These are phyloP conservation scores for Melampsora occidentalis DNA, from an alignment of 1,284 basidiomycete genomes.

Conservation along the genomic window DNA sequence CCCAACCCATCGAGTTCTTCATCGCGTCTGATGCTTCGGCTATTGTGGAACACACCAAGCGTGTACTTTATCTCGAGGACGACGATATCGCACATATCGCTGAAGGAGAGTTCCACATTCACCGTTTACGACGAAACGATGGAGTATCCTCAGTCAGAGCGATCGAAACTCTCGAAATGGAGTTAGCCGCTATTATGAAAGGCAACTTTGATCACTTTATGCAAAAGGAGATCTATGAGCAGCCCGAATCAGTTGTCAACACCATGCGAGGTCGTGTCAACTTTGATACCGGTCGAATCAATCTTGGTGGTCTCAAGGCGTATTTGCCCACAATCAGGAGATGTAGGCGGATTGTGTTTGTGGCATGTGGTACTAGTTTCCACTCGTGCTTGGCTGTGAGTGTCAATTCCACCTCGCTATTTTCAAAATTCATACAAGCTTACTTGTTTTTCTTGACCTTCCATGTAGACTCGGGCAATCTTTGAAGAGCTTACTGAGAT, in stretches of 20 bases:
- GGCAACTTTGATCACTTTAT: slow-evolving; percentile 99
- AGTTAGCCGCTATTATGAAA: slow-evolving; percentile 99
- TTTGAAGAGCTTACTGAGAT: slow-evolving; percentile 99
- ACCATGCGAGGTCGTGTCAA: slow-evolving; percentile 99
- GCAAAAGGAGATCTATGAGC: slow-evolving; percentile 99
- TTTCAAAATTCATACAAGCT: neutral
- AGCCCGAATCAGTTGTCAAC: slow-evolving; percentile 99
- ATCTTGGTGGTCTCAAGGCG: slow-evolving; percentile 88
- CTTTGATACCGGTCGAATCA: slow-evolving; percentile 89
- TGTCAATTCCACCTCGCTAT: slow-evolving; percentile 13
- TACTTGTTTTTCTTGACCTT: slow-evolving; percentile 5
- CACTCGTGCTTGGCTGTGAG: slow-evolving; percentile 84
- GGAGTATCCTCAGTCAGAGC: slow-evolving; percentile 74
- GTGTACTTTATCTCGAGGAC: slow-evolving; percentile 97
- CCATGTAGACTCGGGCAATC: slow-evolving; percentile 77
- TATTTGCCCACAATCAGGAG: slow-evolving; percentile 95
- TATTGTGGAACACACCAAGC: slow-evolving; percentile 97
- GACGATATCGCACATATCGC: slow-evolving; percentile 98
- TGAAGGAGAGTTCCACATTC: slow-evolving; percentile 96
- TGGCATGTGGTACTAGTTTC: slow-evolving; percentile 96
- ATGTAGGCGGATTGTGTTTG: slow-evolving; percentile 90
- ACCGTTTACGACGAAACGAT: slow-evolving; percentile 86
- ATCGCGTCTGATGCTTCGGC: slow-evolving; percentile 96
- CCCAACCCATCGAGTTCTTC: slow-evolving; percentile 99
- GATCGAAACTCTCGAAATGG: slow-evolving; percentile 98